Evolutionary conservation across 495 filamentous ascomycete species (phyloP), one percentile per base, ranked within the genome.

Genomic region (Penicillium arizonense): DNA sequence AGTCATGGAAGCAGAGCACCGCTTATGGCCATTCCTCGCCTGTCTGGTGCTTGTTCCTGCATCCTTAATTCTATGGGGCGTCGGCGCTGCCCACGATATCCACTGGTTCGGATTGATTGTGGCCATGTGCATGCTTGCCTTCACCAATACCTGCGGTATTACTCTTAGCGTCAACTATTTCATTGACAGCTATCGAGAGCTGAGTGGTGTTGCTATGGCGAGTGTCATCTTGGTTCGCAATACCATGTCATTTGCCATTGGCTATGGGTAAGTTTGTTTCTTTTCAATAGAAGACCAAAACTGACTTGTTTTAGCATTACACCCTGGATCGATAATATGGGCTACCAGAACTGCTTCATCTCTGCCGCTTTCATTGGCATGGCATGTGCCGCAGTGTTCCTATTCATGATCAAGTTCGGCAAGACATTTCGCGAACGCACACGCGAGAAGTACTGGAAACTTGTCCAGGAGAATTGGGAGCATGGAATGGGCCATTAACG

Each of bases 141-240:
- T 81, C 47, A 77, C 77, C 16, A 86, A 82, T 52, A 78, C 77
- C 13, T 73, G 81, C 51, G 83, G 82, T 2, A 55, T 87, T 21
- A 82, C 82, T 4, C 67, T 86, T 13, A 81, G 77, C 38, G 77
- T 87, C 23, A 78, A 79, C 30, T 87, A 88, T 53, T 68, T 81
- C 30, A 78, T 87, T 38, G 84, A 87, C 60, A 78, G 78, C 44
- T 88, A 87, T 60, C 76, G 77, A 12, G 83, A 86, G 42, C 57
- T 87, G 23, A 80, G 79, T 30, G 81, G 83, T 5, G 82, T 87
- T 46, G 82, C 82, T 0, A 78, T 88, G 56, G 77, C 81, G 8
- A 82, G 78, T 34, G 78, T 86, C 9, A 88, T 88, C 47, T 54
- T 87, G 4, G 75, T 87, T 21, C 79, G 85, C 5, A 87, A 87